Evolutionary conservation across 2,329 filamentous ascomycete species (phyloP), one percentile per base, ranked within the genome.

Genomic region (Pseudocercospora fuligena): DNA sequence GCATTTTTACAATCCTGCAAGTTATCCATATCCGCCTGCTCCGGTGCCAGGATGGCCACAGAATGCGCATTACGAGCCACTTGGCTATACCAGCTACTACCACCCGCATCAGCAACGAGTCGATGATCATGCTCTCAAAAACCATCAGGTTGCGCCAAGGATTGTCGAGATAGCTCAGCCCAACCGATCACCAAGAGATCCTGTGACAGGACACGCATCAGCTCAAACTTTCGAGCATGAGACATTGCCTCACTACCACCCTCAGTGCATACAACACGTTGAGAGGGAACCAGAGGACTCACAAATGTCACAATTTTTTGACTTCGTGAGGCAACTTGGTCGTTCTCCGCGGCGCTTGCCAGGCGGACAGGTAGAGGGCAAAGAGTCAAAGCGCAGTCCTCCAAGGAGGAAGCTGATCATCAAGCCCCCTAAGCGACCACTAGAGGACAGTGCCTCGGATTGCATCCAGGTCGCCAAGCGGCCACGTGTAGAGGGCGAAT

Each of bases 401-500:
- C 7, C 47, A 4, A 53, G 27, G 47, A 53, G 25, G 47, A 53
- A 57, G 53, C n/a, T 58, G 27, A n/a, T 40, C 25, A 19, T 40
- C 11, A 40, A 40, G 56, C 33, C 9, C 6, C 31, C 31, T 27
- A 58, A 36, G 31, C 29, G 33, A 9, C 25, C 29, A 40, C 19
- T 21, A 11, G 29, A 43, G 56, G 31, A 43, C 3, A 31, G n/a
- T 19, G 56, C 21, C 16, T 43, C 31, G 5, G 31, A 25, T 14
- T 8, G n/a, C 29, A 25, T 43, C 5, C 23, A 14, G 33, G n/a
- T 23, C 5, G 56, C 29, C 9, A 58, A 58, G 56, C 29, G 29
- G 23, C 33, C 56, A 58, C 56, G n/a, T 43, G 31, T n/a, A n/a
- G 12, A 43, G 33, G 56, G 33, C 21, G 56, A 58, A 21, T 43